A percentile compares a stretch with the other conserved stretches of the same genome.
Evolutionary conservation across 208 protist genomes (phyloP).

Genomic region (Endotrypanum monterogeii): DNA sequence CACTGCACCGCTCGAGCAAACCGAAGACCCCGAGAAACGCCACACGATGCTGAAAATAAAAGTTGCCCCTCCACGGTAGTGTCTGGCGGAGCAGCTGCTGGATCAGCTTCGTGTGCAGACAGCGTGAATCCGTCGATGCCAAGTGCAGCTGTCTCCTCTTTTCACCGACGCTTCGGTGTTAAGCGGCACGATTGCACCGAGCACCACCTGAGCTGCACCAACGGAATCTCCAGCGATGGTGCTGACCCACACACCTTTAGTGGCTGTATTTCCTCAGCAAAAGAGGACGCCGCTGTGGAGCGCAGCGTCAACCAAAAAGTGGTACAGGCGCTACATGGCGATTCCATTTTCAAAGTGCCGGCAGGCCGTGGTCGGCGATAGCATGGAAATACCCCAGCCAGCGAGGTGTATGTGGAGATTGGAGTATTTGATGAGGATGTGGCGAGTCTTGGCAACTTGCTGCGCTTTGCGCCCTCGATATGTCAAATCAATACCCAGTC

Average conservation of each 20-base stretch:
- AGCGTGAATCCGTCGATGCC: background rate
- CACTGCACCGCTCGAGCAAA: background rate
- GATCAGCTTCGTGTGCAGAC: background rate
- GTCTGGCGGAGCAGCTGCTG: background rate
- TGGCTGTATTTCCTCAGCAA: slow-evolving; percentile 15
- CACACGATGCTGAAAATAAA: background rate
- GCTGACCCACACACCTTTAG: background rate
- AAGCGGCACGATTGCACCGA: slow-evolving; percentile 35
- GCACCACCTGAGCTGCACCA: slow-evolving; percentile 14
- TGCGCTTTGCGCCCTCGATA: background rate
- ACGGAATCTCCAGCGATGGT: slow-evolving; percentile 10
- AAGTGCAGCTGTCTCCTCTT: slow-evolving; percentile 27
- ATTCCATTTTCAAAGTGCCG: slow-evolving; percentile 48
- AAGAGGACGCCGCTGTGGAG: slow-evolving; percentile 35
- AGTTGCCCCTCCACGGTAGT: background rate
- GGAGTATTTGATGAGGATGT: background rate
- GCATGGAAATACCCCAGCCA: background rate
- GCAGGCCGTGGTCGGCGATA: slow-evolving; percentile 6
- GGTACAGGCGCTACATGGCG: slow-evolving; percentile 43
- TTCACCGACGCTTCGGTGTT: slow-evolving; percentile 27
- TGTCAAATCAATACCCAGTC: background rate
- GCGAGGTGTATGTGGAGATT: background rate
- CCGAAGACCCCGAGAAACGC: background rate
- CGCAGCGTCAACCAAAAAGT: slow-evolving; percentile 49
- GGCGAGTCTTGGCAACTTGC: background rate